Conservation (phyloP, 495 filamentous ascomycete genomes). For the Cudoniella acicularis region DNA sequence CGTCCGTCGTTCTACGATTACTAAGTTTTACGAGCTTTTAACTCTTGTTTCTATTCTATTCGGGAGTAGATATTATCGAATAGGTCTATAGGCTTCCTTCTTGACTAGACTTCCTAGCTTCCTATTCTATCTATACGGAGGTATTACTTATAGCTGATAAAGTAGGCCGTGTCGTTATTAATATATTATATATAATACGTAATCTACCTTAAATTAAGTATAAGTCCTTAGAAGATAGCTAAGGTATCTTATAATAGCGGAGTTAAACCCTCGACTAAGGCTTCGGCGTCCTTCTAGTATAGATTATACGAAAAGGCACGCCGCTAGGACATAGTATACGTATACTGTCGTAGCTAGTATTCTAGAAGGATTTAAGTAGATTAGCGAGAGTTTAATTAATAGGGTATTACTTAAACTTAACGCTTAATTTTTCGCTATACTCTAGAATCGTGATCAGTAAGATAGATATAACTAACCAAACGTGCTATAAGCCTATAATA, state of each 20-base stretch:
- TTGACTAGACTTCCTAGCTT: slow-evolving; percentile 14
- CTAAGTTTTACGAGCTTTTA: slow-evolving; percentile 12
- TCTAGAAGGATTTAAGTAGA: slow-evolving; percentile 14
- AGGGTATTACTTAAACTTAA: too few species aligned
- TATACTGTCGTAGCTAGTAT: slow-evolving; percentile 13
- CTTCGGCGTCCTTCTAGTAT: slow-evolving; percentile 13
- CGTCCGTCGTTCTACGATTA: not conserved
- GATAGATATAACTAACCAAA: slow-evolving; percentile 13
- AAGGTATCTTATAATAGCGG: slow-evolving; percentile 14
- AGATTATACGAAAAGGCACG: slow-evolving; percentile 19
- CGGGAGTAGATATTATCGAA: slow-evolving; percentile 9
- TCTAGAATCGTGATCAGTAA: slow-evolving; percentile 13
- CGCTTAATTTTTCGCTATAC: slow-evolving; percentile 14
- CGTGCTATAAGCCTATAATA: slow-evolving; percentile 16
- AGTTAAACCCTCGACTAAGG: slow-evolving; percentile 15
- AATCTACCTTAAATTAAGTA: slow-evolving; percentile 13
- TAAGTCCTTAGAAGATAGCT: slow-evolving; percentile 15
- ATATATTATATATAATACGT: slow-evolving; percentile 11
- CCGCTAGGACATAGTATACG: slow-evolving; percentile 14
- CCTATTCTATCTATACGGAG: slow-evolving; percentile 11
- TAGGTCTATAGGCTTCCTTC: slow-evolving; percentile 19
- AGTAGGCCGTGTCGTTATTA: slow-evolving; percentile 8
- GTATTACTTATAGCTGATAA: slow-evolving; percentile 15
- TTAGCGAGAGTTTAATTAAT: slow-evolving; percentile 18
- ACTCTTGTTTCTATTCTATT: slow-evolving; percentile 15